Evolutionary conservation across 2,329 filamentous ascomycete species (phyloP).

Genomic region (Aspergillus ochraceoroseus): DNA sequence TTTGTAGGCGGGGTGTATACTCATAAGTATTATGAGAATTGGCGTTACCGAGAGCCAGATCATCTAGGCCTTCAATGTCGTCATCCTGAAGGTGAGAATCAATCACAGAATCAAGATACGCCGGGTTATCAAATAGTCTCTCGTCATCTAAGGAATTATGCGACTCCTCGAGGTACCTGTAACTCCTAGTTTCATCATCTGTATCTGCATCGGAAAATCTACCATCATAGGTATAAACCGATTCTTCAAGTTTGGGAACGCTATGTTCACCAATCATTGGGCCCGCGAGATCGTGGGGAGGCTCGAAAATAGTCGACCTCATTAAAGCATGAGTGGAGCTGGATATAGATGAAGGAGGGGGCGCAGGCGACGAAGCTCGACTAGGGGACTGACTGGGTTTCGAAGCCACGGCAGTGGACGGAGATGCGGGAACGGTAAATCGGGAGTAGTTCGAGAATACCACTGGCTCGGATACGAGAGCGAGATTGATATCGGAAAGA

Average conservation of each 20-base stretch:
- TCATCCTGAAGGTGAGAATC: constrained; percentile 34
- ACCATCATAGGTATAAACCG: constrained; percentile 36
- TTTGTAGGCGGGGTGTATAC: constrained; percentile 20
- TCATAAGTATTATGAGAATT: constrained; percentile 8
- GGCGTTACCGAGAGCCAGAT: constrained; percentile 12
- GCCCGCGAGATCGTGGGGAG: constrained; percentile 16
- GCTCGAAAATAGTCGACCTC: constrained; percentile 39
- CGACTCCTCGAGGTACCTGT: constrained; percentile 26
- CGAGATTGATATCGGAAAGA: constrained; percentile 43
- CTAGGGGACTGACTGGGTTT: constrained; percentile 30
- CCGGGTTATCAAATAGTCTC: constrained; percentile 34
- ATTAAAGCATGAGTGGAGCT: constrained; percentile 32
- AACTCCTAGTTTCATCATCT: constrained; percentile 30
- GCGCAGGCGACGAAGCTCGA: constrained; percentile 27
- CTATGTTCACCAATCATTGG: constrained; percentile 2
- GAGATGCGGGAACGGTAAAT: constrained; percentile 33
- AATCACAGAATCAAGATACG: constrained; percentile 39
- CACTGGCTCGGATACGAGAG: constrained; percentile 46
- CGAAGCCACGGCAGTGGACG: constrained; percentile 33
- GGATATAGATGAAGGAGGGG: constrained; percentile 23
- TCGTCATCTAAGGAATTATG: constrained; percentile 30
- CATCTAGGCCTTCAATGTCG: constrained; percentile 27
- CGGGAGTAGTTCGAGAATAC: constrained; percentile 47
- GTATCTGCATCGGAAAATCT: constrained; percentile 43
- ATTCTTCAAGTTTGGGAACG: constrained; percentile 27